These are phyloP conservation scores for Suillus sp. DNA, from an alignment of 768 basidiomycete species.

Conservation along the genomic window DNA sequence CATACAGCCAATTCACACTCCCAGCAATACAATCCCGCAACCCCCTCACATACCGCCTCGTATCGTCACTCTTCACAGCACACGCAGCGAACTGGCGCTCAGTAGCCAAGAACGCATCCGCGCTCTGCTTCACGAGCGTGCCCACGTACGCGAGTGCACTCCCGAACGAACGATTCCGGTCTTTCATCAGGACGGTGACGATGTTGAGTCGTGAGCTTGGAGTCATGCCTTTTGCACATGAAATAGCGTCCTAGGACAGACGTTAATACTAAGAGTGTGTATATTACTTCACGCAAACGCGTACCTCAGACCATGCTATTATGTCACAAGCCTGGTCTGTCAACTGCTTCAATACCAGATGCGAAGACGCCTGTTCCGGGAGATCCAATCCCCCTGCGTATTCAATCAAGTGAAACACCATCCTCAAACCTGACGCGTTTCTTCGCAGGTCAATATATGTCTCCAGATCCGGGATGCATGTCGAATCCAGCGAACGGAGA, in stretches of 20 bases:
- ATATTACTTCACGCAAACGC: slow-evolving; percentile 11
- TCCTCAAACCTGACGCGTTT: slow-evolving; percentile 48
- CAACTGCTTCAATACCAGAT: slow-evolving; percentile 35
- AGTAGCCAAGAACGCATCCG: slow-evolving; percentile 30
- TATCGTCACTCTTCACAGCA: slow-evolving; percentile 25
- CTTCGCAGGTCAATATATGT: slow-evolving; percentile 49
- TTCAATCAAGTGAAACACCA: slow-evolving; percentile 56
- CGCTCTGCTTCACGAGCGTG: slow-evolving; percentile 29
- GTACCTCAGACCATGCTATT: slow-evolving; percentile 55
- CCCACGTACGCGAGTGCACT: slow-evolving; percentile 39
- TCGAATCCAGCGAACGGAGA: slow-evolving; percentile 20
- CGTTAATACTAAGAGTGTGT: not conserved
- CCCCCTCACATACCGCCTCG: slow-evolving; percentile 45
- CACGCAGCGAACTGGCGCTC: slow-evolving; percentile 26
- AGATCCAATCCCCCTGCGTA: slow-evolving; percentile 48
- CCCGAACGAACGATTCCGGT: slow-evolving; percentile 48
- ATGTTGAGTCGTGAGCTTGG: slow-evolving; percentile 44
- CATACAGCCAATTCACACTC: slow-evolving; percentile 65
- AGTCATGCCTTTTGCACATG: slow-evolving; percentile 51
- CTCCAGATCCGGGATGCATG: slow-evolving; percentile 43
- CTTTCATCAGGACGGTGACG: slow-evolving; percentile 50
- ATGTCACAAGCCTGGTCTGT: slow-evolving; percentile 49
- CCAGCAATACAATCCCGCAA: slow-evolving; percentile 60
- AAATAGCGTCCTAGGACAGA: slow-evolving; percentile 53
- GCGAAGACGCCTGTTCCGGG: slow-evolving; percentile 33